Evolutionary conservation across 2,329 filamentous ascomycete species (phyloP).

Genomic region (Colletotrichum graminicola): DNA sequence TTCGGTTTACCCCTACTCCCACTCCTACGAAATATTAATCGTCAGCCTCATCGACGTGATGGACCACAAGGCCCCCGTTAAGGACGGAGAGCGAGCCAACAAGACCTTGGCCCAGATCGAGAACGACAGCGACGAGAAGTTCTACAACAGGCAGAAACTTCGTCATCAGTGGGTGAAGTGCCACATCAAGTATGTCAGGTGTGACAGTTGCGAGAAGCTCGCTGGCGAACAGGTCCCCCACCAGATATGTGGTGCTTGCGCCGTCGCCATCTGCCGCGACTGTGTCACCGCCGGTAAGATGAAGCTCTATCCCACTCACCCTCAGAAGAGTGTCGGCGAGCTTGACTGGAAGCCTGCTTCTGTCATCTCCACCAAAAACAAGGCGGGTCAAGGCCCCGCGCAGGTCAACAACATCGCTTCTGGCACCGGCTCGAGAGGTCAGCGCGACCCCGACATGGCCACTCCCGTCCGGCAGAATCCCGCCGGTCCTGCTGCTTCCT

Average conservation of each 20-base stretch:
- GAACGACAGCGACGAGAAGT: neutral
- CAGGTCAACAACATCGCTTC: too few species aligned
- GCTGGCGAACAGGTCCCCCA: neutral
- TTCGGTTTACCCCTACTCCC: neutral
- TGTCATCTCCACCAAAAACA: too few species aligned
- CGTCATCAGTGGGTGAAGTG: neutral
- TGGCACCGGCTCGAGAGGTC: neutral
- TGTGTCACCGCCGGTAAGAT: slow-evolving; percentile 7
- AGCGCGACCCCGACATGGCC: neutral
- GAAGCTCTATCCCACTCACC: neutral
- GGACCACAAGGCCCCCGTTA: neutral
- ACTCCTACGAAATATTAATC: neutral
- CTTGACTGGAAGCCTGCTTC: slow-evolving; percentile 3
- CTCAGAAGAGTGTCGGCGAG: slow-evolving; percentile 4
- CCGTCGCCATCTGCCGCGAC: slow-evolving; percentile 8
- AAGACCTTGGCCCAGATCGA: neutral
- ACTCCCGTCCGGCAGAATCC: neutral
- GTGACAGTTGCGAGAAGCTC: slow-evolving; percentile 1
- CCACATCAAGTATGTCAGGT: neutral
- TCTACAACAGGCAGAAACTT: neutral
- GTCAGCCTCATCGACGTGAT: neutral
- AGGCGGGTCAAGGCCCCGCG: neutral
- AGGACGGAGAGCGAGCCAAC: too few species aligned
- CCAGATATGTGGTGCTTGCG: neutral
- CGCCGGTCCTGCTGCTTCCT: neutral